Conservation (phyloP, 2,329 filamentous ascomycete species). For the Xylaria sp. region DNA sequence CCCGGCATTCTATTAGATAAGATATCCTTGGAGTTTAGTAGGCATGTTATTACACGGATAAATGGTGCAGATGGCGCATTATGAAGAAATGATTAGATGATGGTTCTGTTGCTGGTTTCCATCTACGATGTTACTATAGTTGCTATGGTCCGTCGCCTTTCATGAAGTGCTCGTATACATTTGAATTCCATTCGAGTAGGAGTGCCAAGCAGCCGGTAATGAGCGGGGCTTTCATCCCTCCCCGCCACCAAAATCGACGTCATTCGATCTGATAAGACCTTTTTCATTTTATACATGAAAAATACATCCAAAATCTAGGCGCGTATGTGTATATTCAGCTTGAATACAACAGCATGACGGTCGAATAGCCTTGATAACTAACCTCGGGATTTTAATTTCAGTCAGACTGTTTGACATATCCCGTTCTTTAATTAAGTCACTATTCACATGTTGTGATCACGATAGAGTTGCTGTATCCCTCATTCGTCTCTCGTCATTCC, state of each 20-base stretch:
- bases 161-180: background rate
- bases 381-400: no score
- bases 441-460: background rate
- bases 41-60: background rate
- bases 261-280: background rate
- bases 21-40: constrained; percentile 32
- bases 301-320: background rate
- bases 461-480: background rate
- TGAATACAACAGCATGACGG: background rate
- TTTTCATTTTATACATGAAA: background rate
- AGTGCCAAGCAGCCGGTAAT: constrained; percentile 5
- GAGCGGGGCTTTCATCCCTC: constrained; percentile 12
- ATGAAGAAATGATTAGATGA: background rate
- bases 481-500: background rate
- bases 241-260: background rate
- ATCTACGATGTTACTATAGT: background rate
- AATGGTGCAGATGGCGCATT: background rate
- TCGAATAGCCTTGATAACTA: background rate
- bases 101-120: no score
- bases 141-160: background rate
- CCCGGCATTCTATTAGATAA: constrained; percentile 14
- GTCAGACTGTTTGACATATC: background rate
- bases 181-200: background rate
- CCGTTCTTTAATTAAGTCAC: background rate
- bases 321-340: background rate